A percentile compares a stretch with the other conserved stretches of the same genome.
Conservation (phyloP, 768 basidiomycete genomes). For the Lactarius deliciosus region DNA sequence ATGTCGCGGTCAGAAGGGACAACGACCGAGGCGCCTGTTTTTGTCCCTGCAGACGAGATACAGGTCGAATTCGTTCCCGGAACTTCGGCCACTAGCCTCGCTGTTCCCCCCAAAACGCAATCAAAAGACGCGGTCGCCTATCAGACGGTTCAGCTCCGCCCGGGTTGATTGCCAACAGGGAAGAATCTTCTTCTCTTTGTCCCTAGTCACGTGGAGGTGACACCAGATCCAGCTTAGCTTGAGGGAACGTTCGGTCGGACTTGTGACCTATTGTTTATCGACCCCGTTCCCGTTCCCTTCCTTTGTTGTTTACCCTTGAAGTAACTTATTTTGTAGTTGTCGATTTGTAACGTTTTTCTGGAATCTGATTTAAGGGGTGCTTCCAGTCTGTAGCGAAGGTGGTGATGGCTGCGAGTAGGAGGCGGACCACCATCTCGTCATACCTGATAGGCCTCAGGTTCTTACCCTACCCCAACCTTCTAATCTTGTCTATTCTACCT, state of each 20-base stretch:
- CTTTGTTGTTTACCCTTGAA: not conserved
- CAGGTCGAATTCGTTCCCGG: conserved; percentile 11
- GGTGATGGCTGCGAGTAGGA: not conserved
- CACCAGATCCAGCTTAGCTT: not conserved
- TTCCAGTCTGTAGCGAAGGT: not conserved
- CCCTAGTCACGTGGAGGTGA: not conserved
- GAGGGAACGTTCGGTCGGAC: not conserved
- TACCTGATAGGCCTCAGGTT: not conserved
- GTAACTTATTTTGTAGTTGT: not conserved
- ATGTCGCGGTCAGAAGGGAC: not conserved
- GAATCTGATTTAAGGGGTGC: not conserved
- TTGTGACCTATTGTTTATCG: not conserved
- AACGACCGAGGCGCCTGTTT: conserved; percentile 8
- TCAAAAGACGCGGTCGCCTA: not conserved
- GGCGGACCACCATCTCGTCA: not conserved
- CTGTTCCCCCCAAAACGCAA: not conserved
- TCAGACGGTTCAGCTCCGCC: not conserved
- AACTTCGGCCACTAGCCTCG: not conserved
- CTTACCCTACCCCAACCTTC: not conserved
- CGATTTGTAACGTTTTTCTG: not conserved
- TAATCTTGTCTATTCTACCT: not conserved
- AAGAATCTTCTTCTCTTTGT: not conserved
- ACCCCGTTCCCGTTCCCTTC: not conserved
- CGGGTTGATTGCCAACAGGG: not conserved
- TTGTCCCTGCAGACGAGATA: not conserved